Conservation (phyloP, 139 green algal genomes). For the Pleodorina starrii region DNA sequence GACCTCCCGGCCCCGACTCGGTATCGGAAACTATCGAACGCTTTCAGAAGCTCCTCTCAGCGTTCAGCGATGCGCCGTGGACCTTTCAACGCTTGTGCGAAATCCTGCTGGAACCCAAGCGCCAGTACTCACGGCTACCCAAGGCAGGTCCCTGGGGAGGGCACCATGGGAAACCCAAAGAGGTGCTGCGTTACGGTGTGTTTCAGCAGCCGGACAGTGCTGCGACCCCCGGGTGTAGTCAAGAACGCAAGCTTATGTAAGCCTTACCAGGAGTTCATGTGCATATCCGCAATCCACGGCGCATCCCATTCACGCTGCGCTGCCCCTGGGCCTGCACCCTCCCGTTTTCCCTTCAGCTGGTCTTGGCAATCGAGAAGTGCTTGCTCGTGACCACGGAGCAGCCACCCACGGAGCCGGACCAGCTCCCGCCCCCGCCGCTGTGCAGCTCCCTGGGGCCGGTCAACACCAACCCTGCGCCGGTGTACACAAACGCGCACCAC, state of each 20-base stretch:
- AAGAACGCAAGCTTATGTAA: too few relatives aligned
- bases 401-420: constrained; percentile 6
- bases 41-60: constrained; percentile 62
- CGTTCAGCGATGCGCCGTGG: constrained; percentile 72
- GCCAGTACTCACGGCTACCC: constrained; percentile 77
- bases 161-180: too few relatives aligned
- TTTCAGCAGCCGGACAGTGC: too few relatives aligned
- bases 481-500: constrained; percentile 29
- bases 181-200: too few relatives aligned
- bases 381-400: constrained; percentile 70
- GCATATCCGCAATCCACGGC: too few relatives aligned
- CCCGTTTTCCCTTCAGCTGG: constrained; percentile 14
- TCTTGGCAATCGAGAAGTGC: constrained; percentile 71
- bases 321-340: too few relatives aligned
- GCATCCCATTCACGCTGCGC: too few relatives aligned
- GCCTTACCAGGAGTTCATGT: too few relatives aligned
- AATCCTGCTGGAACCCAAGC: constrained; percentile 80
- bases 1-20: constrained; percentile 59
- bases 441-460: constrained; percentile 21
- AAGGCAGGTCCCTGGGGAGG: constrained; percentile 66
- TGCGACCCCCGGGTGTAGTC: too few relatives aligned
- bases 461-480: constrained; percentile 34
- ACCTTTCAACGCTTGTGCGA: constrained; percentile 86
- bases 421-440: constrained; percentile 39
- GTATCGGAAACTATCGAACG: constrained; percentile 48